phyloP scores from a whole-genome alignment of 805 yeast genomes.

The Barnettozyma wickerhamii region DNA sequence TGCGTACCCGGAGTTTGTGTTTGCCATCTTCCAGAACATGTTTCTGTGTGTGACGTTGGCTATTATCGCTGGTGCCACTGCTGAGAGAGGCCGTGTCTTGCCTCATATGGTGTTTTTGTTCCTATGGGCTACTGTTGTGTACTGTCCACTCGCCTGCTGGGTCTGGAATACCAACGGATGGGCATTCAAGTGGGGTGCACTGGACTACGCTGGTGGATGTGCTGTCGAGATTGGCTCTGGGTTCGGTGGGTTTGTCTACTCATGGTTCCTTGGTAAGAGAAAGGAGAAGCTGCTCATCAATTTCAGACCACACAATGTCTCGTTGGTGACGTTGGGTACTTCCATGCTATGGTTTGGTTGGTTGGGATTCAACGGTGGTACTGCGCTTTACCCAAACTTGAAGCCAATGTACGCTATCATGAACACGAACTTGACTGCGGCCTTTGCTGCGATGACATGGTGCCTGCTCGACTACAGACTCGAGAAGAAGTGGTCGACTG shows the following conservation, averaged over 20 bases:
- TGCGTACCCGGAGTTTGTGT: constrained; percentile 76
- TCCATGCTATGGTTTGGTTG: constrained; percentile 89
- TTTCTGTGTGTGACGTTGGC: constrained; percentile 89
- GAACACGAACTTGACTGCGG: constrained; percentile 89
- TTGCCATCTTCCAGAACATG: constrained; percentile 86
- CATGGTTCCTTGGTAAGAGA: constrained; percentile 78
- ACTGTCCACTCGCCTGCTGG: constrained; percentile 95
- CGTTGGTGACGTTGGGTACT: constrained; percentile 87
- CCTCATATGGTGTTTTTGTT: constrained; percentile 83
- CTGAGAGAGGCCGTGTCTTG: constrained; percentile 86
- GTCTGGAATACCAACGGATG: constrained; percentile 92
- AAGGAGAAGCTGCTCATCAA: constrained; percentile 71
- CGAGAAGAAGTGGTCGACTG: constrained; percentile 90
- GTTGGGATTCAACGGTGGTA: constrained; percentile 93
- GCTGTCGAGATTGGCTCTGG: constrained; percentile 94
- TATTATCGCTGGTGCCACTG: constrained; percentile 87
- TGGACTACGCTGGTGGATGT: constrained; percentile 98
- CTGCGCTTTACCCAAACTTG: constrained; percentile 76
- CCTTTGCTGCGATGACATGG: constrained; percentile 91
- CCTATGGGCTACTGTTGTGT: constrained; percentile 86
- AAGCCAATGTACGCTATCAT: constrained; percentile 85
- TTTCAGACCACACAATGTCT: constrained; percentile 92
- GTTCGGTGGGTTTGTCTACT: constrained; percentile 81
- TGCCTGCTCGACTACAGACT: constrained; percentile 82
- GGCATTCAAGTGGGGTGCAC: constrained; percentile 88